A percentile compares a stretch with the other conserved stretches of the same genome.
Evolutionary conservation across 768 basidiomycete species (phyloP).

Genomic region (Clitopilus passeckerianus): DNA sequence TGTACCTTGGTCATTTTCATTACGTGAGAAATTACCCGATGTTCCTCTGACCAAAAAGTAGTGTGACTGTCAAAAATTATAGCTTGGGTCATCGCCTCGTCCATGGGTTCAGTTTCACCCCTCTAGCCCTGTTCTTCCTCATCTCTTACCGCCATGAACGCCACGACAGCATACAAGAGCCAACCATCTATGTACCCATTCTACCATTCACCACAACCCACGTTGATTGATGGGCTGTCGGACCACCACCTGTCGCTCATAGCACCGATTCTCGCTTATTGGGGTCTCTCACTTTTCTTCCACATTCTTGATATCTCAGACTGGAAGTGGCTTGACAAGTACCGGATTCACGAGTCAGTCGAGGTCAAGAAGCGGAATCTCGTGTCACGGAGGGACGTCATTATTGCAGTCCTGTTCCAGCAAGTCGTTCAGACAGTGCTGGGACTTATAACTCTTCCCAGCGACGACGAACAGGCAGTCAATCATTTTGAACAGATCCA

Average conservation of each 20-base stretch:
- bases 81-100: background rate
- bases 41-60: background rate
- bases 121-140: background rate
- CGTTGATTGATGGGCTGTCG: slow-evolving; percentile 51
- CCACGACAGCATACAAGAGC: slow-evolving; percentile 30
- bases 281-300: slow-evolving; percentile 77
- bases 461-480: slow-evolving; percentile 22
- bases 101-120: background rate
- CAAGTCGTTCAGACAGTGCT: slow-evolving; percentile 80
- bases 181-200: slow-evolving; percentile 34
- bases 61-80: background rate
- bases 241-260: slow-evolving; percentile 71
- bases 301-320: slow-evolving; percentile 73
- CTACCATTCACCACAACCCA: slow-evolving; percentile 44
- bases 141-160: slow-evolving; percentile 25
- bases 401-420: slow-evolving; percentile 80
- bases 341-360: slow-evolving; percentile 82
- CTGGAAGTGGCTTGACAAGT: slow-evolving; percentile 75
- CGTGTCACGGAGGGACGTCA: slow-evolving; percentile 65
- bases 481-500: slow-evolving; percentile 39
- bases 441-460: slow-evolving; percentile 64
- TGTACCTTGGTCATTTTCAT: background rate
- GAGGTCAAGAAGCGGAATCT: slow-evolving; percentile 76
- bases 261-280: slow-evolving; percentile 80
- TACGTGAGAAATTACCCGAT: background rate